Base-by-base conservation (phyloP, 2,329 filamentous ascomycete species). In the Xylariales sp. region DNA sequence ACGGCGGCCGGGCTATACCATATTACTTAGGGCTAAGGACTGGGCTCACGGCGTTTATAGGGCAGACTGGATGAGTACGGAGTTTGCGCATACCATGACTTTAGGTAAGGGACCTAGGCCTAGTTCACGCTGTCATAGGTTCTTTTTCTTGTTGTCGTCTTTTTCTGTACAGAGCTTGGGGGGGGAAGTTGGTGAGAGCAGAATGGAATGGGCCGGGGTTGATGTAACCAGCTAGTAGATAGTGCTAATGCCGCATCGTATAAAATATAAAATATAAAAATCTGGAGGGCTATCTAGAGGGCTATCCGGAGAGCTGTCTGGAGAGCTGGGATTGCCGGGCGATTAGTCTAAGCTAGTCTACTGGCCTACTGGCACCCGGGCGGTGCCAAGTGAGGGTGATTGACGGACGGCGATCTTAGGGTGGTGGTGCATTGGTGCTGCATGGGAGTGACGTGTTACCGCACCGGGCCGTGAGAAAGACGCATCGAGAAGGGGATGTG, bases 31-130 rank as follows among this genome's bases (percentile, higher is more conserved):
- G 39, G 23, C 59, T 50, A 55, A 10, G n/a, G 30, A 23, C 48
- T n/a, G 16, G 49, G 63, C 28, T 64, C 23, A 59, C 32, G 69
- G 69, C 63, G 69, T 71, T 69, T 30, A 55, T 32, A 30, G 67
- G 64, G 64, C 34, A 9, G 58, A 50, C 41, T 48, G 46, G 57
- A 54, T 8, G 23, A 49, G 28, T 39, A 55, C 16, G 41, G 69
- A 48, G 49, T 69, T 64, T 67, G 34, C 57, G 69, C 41, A 62
- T 52, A 64, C 32, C 46, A 52, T 39, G 57, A 5, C 50, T 50
- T 52, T 52, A 32, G 56, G 52, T 30, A 49, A 60, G 52, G 61
- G 43, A 5, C 43, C 18, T 34, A 54, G 45, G 30, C 32, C 46
- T 67, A 16, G 39, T 50, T 58, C 23, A 36, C 14, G 45, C 16